These are phyloP conservation scores for Blastobotrys petasosporus DNA, from an alignment of 1,139 yeast species.

Conservation along the genomic window DNA sequence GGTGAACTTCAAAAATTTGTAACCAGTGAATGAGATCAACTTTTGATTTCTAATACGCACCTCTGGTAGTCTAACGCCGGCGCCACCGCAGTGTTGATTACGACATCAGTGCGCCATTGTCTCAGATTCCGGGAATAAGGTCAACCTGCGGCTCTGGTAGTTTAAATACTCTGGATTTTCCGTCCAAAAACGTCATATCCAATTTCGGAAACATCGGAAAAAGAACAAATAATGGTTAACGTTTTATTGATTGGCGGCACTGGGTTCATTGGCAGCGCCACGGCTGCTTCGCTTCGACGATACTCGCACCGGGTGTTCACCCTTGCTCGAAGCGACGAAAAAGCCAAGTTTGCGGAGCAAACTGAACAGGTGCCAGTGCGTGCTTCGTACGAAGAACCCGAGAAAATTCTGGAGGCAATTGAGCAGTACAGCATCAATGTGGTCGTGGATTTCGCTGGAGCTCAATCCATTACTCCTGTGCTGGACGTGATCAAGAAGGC, in stretches of 20 bases:
- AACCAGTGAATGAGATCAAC: too few relatives aligned
- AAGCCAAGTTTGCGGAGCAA: neutral
- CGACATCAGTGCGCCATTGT: too few relatives aligned
- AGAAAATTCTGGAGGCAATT: neutral
- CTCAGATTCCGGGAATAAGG: too few relatives aligned
- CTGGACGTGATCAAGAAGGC: neutral
- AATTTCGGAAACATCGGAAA: neutral
- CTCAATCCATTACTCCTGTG: neutral
- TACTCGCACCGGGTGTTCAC: neutral
- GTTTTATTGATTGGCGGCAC: neutral
- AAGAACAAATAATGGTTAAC: neutral
- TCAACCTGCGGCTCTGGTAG: too few relatives aligned
- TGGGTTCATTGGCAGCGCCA: neutral
- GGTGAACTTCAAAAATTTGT: too few relatives aligned
- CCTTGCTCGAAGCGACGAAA: neutral
- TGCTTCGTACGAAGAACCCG: neutral
- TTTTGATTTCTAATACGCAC: too few relatives aligned
- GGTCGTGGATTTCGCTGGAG: neutral
- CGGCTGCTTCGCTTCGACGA: neutral
- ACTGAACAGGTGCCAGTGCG: neutral
- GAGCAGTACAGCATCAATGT: neutral
- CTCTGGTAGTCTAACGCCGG: too few relatives aligned
- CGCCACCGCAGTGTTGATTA: too few relatives aligned
- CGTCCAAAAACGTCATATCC: too few relatives aligned
- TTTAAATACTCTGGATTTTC: too few relatives aligned